Percentiles rank a stretch among this genome's conserved stretches.
Conservation (phyloP, 495 filamentous ascomycete genomes). For the Pyrenopolyporus hunteri region DNA sequence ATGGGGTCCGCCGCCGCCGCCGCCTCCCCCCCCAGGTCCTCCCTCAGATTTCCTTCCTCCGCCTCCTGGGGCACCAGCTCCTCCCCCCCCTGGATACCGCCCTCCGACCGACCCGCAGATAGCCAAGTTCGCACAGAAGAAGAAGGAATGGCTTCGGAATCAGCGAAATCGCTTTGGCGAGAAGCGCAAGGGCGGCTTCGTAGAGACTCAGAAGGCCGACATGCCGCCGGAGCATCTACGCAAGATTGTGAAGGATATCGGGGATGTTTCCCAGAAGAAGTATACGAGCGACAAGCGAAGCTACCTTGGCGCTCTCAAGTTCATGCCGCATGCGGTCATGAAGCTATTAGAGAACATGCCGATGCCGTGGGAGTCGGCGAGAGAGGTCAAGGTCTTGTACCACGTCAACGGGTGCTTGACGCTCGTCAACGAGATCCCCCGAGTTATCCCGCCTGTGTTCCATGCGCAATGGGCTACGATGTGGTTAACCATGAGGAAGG, state of each 20-base stretch:
- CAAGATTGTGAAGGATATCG: slow-evolving; percentile 98
- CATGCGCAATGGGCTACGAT: slow-evolving; percentile 99
- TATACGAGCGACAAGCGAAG: slow-evolving; percentile 98
- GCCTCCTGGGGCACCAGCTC: slow-evolving; percentile 66
- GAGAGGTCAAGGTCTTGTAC: slow-evolving; percentile 97
- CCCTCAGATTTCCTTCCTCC: slow-evolving; percentile 73
- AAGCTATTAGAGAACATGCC: slow-evolving; percentile 99
- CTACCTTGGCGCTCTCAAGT: slow-evolving; percentile 96
- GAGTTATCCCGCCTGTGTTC: slow-evolving; percentile 98
- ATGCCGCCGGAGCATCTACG: slow-evolving; percentile 98
- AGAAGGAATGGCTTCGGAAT: slow-evolving; percentile 95
- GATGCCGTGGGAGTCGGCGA: slow-evolving; percentile 97
- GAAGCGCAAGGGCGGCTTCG: slow-evolving; percentile 93
- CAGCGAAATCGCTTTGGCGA: slow-evolving; percentile 95
- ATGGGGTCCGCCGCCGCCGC: slow-evolving; percentile 63
- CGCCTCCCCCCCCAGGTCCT: slow-evolving; percentile 80
- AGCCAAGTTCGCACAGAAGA: slow-evolving; percentile 97
- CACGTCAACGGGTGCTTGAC: slow-evolving; percentile 98
- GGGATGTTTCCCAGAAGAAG: slow-evolving; percentile 99
- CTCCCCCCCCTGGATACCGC: slow-evolving; percentile 87
- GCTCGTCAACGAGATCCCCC: slow-evolving; percentile 93
- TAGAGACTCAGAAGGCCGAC: slow-evolving; percentile 97
- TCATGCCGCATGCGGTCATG: slow-evolving; percentile 99
- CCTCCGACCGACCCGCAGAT: slow-evolving; percentile 84
- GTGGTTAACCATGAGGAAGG: slow-evolving; percentile 98